Percentiles rank a stretch among this genome's conserved stretches.
phyloP scores from a whole-genome alignment of 176 grass and related monocot species.

The Chloris gayana region DNA sequence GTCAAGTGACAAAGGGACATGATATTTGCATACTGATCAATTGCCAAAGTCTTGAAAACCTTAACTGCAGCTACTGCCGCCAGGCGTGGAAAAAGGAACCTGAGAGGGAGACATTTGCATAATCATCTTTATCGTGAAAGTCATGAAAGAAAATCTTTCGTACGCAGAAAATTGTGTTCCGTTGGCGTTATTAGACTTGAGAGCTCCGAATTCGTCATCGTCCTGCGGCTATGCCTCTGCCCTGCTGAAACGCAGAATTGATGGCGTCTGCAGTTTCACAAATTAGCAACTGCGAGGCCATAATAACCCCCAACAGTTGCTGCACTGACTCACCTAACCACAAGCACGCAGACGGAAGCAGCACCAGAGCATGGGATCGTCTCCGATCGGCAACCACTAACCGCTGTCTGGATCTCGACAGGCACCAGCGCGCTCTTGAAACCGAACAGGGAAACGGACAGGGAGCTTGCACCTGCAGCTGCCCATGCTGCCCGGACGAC shows the following conservation, averaged over 20 bases:
- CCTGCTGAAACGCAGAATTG: not conserved
- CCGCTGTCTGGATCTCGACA: slow-evolving; percentile 15
- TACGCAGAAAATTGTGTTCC: not conserved
- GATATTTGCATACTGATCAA: too few species aligned
- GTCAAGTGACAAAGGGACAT: too few species aligned
- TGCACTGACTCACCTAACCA: not conserved
- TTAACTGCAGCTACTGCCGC: too few species aligned
- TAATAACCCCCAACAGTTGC: not conserved
- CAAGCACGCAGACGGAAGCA: not conserved
- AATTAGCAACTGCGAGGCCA: not conserved
- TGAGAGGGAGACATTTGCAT: too few species aligned
- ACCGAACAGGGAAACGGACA: not conserved
- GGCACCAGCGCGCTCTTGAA: not conserved
- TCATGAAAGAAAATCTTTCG: too few species aligned
- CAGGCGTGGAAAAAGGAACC: too few species aligned
- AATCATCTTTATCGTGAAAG: too few species aligned
- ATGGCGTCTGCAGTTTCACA: not conserved
- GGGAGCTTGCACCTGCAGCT: not conserved
- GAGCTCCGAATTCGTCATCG: not conserved
- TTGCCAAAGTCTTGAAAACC: too few species aligned
- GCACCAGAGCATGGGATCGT: not conserved
- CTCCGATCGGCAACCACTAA: not conserved
- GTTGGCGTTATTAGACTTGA: too few species aligned
- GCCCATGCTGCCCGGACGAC: not conserved
- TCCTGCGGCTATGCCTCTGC: too few species aligned